Base-by-base conservation (phyloP, 306 rosid species). In the Inga oerstediana region DNA sequence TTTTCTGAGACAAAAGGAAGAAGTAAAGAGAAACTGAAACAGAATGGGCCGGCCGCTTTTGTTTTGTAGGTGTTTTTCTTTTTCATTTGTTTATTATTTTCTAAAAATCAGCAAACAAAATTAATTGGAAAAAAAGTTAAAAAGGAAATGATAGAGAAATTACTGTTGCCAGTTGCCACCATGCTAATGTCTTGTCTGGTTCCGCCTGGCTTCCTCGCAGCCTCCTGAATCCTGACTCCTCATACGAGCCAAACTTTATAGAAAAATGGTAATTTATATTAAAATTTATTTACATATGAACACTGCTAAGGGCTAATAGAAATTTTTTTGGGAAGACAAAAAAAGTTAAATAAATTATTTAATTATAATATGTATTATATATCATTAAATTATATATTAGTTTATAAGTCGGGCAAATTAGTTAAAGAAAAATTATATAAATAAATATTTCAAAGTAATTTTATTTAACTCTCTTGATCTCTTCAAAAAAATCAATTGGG, bases 1-100 rank as follows among this genome's bases (percentile, higher is more conserved):
- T 80, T 88, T 82, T 56, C 16, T 80, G 80, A 77, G 85, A 62
- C 75, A 81, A 52, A 64, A 9, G n/a, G 24, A 84, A 64, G 37
- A 84, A 79, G 67, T 68, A 79, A 84, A 79, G 80, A 81, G 49
- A 59, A 78, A 83, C 46, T 65, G 45, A 44, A 14, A 35, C 72
- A 85, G 87, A 75, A 79, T 64, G 75, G 59, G 39, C 48, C 58
- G 78, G 52, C 48, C 35, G 68, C 65, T 76, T 76, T 15, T 74
- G 83, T 54, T 51, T 12, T 69, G 48, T 10, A n/a, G 85, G 48
- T 84, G 80, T 51, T 74, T 74, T 49, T 27, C 37, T 62, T 75
- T 77, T 80, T 72, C 24, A 24, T 52, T 45, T 81, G 76, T 74
- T 89, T 74, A 27, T 4, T 64, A 81, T 72, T 80, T 84, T 72